Base-by-base conservation (phyloP, 2,329 filamentous ascomycete genomes). In the Juglanconis sp. region DNA sequence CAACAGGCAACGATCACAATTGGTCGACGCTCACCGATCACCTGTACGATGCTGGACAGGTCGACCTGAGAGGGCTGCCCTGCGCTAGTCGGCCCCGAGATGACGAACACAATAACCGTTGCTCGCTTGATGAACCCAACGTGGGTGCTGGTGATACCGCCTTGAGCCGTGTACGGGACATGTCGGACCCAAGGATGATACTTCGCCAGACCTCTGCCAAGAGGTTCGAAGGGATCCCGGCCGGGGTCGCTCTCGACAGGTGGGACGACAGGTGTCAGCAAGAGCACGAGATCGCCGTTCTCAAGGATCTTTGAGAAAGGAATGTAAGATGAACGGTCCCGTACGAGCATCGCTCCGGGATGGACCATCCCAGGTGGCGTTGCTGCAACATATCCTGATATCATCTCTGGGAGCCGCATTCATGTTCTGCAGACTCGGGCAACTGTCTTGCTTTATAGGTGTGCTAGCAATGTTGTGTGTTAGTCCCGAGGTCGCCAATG, bases 221-320 rank as follows among this genome's bases (percentile, higher is more conserved):
- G 76, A 13, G 83, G 80, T 71, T 92, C 89, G 68, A 92, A 92
- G 0, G 89, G 90, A 69, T 93, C 90, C 48, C 59, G 63, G 15
- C 17, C 60, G 30, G 50, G 64, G 67, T 74, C 78, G 49, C 72
- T 73, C 65, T 73, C 76, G 63, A 75, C 69, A 51, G 78, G 83
- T 30, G 78, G 70, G 38, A 83, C 79, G 32, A 81, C 79, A 1
- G 86, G 85, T 5, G 87, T 86, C 38, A 88, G 71, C 51, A 87
- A 80, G 54, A 89, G 75, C n/a, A 88, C 74, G n/a, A 83, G 71
- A 65, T 85, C 81, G 56, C 77, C 76, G 51, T 81, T 75, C 44
- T 67, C 69, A 32, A 86, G 74, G 35, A 76, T 70, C 57, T 71
- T 78, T 48, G 74, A 73, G 49, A 84, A 70, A 13, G 81, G 79